phyloP scores from a whole-genome alignment of 441 rosid genomes.

The Bruguiera hainesii region DNA sequence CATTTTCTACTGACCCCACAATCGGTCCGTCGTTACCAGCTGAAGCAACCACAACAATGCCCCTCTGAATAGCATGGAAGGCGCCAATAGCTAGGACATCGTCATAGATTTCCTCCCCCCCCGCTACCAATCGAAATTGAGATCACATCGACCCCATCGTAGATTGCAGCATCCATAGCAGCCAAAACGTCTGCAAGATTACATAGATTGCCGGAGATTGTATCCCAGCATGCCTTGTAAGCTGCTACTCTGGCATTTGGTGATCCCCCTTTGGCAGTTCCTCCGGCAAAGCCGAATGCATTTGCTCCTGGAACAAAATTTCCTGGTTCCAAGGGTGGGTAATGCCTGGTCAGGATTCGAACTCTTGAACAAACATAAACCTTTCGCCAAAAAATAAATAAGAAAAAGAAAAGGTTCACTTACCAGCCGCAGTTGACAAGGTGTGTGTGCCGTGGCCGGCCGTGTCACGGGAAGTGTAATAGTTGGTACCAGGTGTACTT shows the following conservation, averaged over 20 bases:
- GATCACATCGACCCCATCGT: slow-evolving; percentile 64
- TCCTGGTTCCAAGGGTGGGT: no score
- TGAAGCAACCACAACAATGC: slow-evolving; percentile 28
- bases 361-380: no score
- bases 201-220: slow-evolving; percentile 21
- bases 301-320: slow-evolving; percentile 43
- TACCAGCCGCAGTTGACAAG: slow-evolving; percentile 14
- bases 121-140: slow-evolving; percentile 65
- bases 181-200: slow-evolving; percentile 60
- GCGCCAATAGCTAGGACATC: slow-evolving; percentile 33
- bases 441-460: slow-evolving; percentile 31
- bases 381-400: no score
- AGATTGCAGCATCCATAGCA: slow-evolving; percentile 67
- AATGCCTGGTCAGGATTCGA: no score
- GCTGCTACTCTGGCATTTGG: slow-evolving; percentile 64
- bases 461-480: slow-evolving; percentile 33
- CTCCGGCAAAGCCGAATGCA: slow-evolving; percentile 21
- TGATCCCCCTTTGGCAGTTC: slow-evolving; percentile 33
- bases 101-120: not conserved
- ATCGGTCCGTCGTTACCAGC: slow-evolving; percentile 34
- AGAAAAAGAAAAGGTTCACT: not conserved
- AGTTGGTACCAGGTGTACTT: no score
- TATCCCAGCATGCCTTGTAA: slow-evolving; percentile 57
- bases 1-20: slow-evolving; percentile 20
- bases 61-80: slow-evolving; percentile 27